A percentile compares a stretch with the other conserved stretches of the same genome.
Evolutionary conservation across 805 yeast species (phyloP).

Genomic region (Starmerella vitae): DNA sequence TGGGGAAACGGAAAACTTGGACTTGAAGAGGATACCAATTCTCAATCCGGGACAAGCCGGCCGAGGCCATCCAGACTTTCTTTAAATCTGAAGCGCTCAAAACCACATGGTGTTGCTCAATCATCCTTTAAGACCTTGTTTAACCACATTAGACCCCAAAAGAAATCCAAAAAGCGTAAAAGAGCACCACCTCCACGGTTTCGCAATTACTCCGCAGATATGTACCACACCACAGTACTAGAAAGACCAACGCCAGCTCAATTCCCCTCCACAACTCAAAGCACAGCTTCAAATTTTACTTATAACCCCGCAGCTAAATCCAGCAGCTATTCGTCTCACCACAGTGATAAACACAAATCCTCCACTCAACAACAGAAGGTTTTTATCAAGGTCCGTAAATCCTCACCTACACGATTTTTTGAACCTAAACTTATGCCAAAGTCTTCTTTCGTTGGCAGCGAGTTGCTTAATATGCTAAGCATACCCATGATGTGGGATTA

Average conservation of each 20-base stretch:
- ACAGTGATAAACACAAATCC: too few relatives aligned
- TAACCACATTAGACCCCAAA: background rate
- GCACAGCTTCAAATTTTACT: background rate
- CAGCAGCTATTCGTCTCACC: too few relatives aligned
- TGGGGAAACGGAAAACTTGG: slow-evolving; percentile 5
- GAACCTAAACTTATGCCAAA: background rate
- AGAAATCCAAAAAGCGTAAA: background rate
- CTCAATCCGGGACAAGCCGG: too few relatives aligned
- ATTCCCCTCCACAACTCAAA: background rate
- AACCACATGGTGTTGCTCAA: too few relatives aligned
- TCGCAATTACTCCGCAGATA: background rate
- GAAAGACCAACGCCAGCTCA: background rate
- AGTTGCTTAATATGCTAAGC: background rate
- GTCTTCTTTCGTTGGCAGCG: slow-evolving; percentile 1
- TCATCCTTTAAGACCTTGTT: background rate
- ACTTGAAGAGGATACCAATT: background rate
- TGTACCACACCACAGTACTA: background rate
- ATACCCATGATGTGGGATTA: slow-evolving; percentile 1
- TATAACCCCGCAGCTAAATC: too few relatives aligned
- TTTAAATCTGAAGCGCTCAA: too few relatives aligned
- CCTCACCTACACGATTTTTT: background rate
- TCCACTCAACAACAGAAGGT: too few relatives aligned
- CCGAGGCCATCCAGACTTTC: too few relatives aligned
- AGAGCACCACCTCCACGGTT: too few relatives aligned
- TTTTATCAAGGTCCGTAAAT: background rate